A percentile compares a stretch with the other conserved stretches of the same genome.
Conservation (phyloP, 2,329 filamentous ascomycete genomes). For the Paecilomyces sp. region DNA sequence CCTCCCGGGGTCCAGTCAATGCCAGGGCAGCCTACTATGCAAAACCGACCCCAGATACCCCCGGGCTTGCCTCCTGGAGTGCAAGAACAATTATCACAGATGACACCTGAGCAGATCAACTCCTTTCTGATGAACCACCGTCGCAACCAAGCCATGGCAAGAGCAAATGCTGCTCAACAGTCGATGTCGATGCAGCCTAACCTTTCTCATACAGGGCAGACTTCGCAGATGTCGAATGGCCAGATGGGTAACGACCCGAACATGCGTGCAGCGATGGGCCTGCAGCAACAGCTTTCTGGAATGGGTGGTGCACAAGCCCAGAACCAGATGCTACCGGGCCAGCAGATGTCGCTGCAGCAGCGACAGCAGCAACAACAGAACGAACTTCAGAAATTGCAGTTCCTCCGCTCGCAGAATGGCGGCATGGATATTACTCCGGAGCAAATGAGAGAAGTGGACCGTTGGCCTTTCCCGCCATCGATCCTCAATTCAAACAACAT, state of each 20-base stretch:
- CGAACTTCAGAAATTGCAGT: conserved; percentile 22
- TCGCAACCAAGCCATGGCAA: conserved; percentile 23
- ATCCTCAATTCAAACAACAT: conserved; percentile 26
- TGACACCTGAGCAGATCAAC: conserved; percentile 28
- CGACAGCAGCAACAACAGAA: conserved; percentile 24
- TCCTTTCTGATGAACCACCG: conserved; percentile 26
- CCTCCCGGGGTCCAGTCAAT: conserved; percentile 17
- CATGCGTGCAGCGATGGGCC: conserved; percentile 25
- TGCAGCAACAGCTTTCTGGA: conserved; percentile 26
- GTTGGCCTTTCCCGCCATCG: conserved; percentile 26
- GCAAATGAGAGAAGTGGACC: conserved; percentile 38
- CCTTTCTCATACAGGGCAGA: conserved; percentile 24
- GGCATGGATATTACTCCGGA: conserved; percentile 32
- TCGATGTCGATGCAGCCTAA: conserved; percentile 21
- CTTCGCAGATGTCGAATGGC: conserved; percentile 21
- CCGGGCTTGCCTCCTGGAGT: conserved; percentile 24
- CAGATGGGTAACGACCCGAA: conserved; percentile 27
- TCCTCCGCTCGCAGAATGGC: conserved; percentile 25
- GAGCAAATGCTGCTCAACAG: conserved; percentile 22
- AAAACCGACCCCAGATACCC: conserved; percentile 27
- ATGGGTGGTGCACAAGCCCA: conserved; percentile 21
- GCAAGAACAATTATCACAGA: conserved; percentile 27
- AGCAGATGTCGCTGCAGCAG: conserved; percentile 26
- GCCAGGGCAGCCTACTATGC: conserved; percentile 22
- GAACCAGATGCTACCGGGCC: conserved; percentile 23